Percentiles rank a stretch among this genome's conserved stretches.
These are phyloP conservation scores for Cephaloascus fragrans DNA, from an alignment of 805 yeast species.

Conservation along the genomic window DNA sequence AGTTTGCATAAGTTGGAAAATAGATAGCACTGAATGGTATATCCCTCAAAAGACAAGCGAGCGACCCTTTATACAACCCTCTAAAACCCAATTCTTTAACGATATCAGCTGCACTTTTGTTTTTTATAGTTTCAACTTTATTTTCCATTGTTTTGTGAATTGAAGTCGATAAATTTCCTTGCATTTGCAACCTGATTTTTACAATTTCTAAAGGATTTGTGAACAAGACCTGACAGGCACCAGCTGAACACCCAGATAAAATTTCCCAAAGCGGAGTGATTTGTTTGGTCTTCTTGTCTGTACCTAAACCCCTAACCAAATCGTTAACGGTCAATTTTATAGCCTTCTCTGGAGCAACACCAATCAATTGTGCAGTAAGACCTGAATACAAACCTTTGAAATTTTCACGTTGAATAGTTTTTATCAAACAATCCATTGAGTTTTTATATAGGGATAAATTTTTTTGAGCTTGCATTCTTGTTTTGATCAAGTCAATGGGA, in stretches of 20 bases:
- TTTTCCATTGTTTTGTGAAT: slow-evolving; percentile 21
- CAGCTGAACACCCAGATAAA: slow-evolving; percentile 87
- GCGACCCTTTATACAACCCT: slow-evolving; percentile 87
- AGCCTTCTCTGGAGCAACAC: slow-evolving; percentile 98
- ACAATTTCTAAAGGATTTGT: slow-evolving; percentile 96
- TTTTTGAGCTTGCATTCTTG: slow-evolving; percentile 95
- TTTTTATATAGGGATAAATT: slow-evolving; percentile 61
- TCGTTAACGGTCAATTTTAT: slow-evolving; percentile 93
- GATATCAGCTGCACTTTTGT: slow-evolving; percentile 56
- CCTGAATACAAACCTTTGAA: slow-evolving; percentile 84
- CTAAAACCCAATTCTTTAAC: slow-evolving; percentile 69
- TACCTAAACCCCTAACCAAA: slow-evolving; percentile 64
- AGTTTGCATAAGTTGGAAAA: slow-evolving; percentile 93
- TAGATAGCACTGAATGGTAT: slow-evolving; percentile 95
- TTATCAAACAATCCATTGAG: slow-evolving; percentile 77
- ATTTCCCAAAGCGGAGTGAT: slow-evolving; percentile 56
- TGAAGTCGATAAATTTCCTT: slow-evolving; percentile 51
- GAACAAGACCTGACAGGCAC: slow-evolving; percentile 92
- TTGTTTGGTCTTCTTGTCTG: slow-evolving; percentile 25
- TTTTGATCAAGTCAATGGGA: slow-evolving; percentile 92
- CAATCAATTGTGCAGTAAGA: slow-evolving; percentile 85
- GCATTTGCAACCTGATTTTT: slow-evolving; percentile 89
- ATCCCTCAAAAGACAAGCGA: slow-evolving; percentile 88
- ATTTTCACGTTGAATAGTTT: slow-evolving; percentile 73
- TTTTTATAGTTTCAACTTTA: slow-evolving; percentile 7